Base-by-base conservation (phyloP, 1,139 yeast species). In the Protomyces macrosporus region DNA sequence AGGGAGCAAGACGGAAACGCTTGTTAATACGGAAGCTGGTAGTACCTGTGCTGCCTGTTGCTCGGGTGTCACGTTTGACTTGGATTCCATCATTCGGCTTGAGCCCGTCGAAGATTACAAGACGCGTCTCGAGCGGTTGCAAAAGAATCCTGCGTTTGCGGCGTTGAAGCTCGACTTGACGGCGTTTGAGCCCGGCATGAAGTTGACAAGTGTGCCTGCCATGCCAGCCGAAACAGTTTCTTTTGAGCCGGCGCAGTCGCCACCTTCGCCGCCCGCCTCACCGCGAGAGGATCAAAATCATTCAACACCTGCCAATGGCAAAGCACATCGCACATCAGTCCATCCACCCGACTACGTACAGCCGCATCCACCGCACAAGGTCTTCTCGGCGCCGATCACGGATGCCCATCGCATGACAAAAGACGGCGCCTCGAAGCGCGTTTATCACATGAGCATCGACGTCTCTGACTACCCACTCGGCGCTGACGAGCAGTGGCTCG, bases 391-490 rank as follows among this genome's bases (percentile, higher is more conserved):
- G 36, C 70, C 71, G 4, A 66, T 70, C 30, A 45, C 65, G 35
- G 64, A 59, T 32, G 67, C 69, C 9, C 65, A 71, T 10, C 52
- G 63, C 2, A 63, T 70, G 45, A 70, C 72, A 14, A 58, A 58
- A 33, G 63, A 64, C 5, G 69, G 68, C n/a, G 72, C 72, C 3
- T 45, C 65, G 36, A 70, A 70, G 64, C 66, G 71, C 6, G 69
- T 71, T 4, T 69, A 68, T 33, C 71, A 70, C 52, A 66, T 70
- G 55, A 70, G 67, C 34, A 34, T 70, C 34, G 72, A 70, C 58
- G 71, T 70, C 14, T 66, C 69, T 4, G 52, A 66, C n/a, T 70
- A 70, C 52, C 71, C 72, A 2, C 65, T 69, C n/a, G 69, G 65
- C 42, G 63, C 69, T 4, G 71, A 69, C 35, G 69, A 68, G 33